Base-by-base conservation (phyloP, 805 yeast genomes). In the Tetrapisispora arboricola region DNA sequence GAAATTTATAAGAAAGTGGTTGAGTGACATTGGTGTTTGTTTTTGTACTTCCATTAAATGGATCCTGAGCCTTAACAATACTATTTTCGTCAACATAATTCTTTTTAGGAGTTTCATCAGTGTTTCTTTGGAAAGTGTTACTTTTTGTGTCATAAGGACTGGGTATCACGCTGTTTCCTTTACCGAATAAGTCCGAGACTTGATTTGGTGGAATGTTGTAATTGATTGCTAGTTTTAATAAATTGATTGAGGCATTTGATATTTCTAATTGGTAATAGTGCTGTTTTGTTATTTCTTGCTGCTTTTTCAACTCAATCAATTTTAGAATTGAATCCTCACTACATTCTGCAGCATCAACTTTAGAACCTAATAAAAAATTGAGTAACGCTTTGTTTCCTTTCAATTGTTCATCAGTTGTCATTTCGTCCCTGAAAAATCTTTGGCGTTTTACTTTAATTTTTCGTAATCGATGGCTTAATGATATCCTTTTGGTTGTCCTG, bases 221-320 rank as follows among this genome's bases (percentile, higher is more conserved):
- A 20, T 63, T 64, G 6, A 73, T 53, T 0, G 94, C 90, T 13
- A 68, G 63, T 44, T 75, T 75, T 38, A 87, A 52, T 17, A 87
- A 66, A 40, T 80, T 79, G 28, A 81, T 62, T 20, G 82, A 72
- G 42, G 73, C 71, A 33, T 73, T 71, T 20, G 80, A 66, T 30
- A 71, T 64, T 54, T 87, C 95, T 16, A 80, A 65, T 41, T 71
- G 72, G 57, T 82, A 80, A 50, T 68, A 80, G 49, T 83, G 92
- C 58, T 87, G 95, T 47, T 80, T 81, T 2, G 96, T 81, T 34
- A 72, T 68, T 57, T 88, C 96, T 54, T 83, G 92, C 56, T 85
- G 87, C 3, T 75, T 59, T 39, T 78, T 70, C 25, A 82, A 68
- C 28, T 70, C 68, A 26, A 85, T 10, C 0, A 85, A 78, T 47